Evolutionary conservation across 1,139 yeast species (phyloP), one percentile per base, ranked within the genome.

Genomic region (Lodderomyces metapsilosis): DNA sequence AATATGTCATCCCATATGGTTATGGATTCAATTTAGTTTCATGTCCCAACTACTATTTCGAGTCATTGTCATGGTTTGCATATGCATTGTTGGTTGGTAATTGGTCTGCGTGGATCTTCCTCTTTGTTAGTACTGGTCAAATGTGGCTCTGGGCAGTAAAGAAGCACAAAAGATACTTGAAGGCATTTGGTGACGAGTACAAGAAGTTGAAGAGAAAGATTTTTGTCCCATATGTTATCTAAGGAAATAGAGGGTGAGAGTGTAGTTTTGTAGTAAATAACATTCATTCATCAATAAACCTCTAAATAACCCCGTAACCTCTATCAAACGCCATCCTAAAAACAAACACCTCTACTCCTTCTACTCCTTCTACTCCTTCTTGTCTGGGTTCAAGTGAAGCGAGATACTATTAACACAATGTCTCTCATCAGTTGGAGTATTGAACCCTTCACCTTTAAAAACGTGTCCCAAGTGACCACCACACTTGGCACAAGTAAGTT

Each of bases 391-490:
- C 53, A 89, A 86, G 56, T 82, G 85, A 60, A 92, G 68, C 45
- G 91, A 80, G 23, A 88, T 71, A 44, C 96, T 86, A 62, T 92
- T 92, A 18, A 91, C 97, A 62, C 99, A 92, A 61, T 92, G 98
- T 59, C 99, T 79, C 51, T 79, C 92, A 60, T 91, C 92, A 0
- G 96, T 88, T 6, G 98, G 98, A 10, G 82, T 86, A 35, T 77
- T 67, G 68, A 78, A 91, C 0, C 98, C 98, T 64, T 92, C 98
- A n/a, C 96, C 95, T 52, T 80, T 80, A 63, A 92, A 92, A 2
- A 92, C 84, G 64, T 92, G 98, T 2, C 98, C 98, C 52, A 92
- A 66, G 64, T 92, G 98, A 1, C 96, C 95, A 38, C 88, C 96
- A 59, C 98, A 92, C n/a, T 74, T 73, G 13, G 82, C 68, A 58